phyloP scores from a whole-genome alignment of 1,284 basidiomycete genomes.

The Singerocomus rubriflavus region DNA sequence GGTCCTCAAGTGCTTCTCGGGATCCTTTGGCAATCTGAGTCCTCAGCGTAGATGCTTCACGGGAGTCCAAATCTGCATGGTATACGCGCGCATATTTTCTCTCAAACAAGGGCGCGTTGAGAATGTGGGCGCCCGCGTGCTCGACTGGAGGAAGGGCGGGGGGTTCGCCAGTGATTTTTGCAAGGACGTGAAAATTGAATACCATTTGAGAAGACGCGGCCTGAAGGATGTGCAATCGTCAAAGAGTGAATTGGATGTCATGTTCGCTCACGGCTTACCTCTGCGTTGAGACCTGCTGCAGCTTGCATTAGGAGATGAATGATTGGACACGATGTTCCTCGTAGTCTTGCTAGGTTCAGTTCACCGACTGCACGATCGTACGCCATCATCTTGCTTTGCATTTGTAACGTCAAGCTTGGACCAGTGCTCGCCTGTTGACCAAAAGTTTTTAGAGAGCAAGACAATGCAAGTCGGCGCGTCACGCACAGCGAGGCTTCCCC shows the following conservation, averaged over 20 bases:
- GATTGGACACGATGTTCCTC: conserved; percentile 72
- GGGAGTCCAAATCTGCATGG: conserved; percentile 64
- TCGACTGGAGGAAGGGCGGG: conserved; percentile 66
- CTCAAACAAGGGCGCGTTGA: conserved; percentile 70
- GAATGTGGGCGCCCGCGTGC: conserved; percentile 73
- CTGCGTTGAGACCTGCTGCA: conserved; percentile 51
- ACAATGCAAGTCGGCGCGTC: neutral
- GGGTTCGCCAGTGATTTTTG: conserved; percentile 69
- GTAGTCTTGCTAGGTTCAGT: conserved; percentile 69
- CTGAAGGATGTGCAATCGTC: conserved; percentile 29
- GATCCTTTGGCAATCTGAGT: conserved; percentile 73
- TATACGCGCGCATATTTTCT: conserved; percentile 73
- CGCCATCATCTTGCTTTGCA: conserved; percentile 95
- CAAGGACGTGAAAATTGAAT: conserved; percentile 68
- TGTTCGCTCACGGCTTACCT: conserved; percentile 41
- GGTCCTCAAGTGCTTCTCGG: conserved; percentile 73
- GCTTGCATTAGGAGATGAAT: conserved; percentile 68
- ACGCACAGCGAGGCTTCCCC: conserved; percentile 52
- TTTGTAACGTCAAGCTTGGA: conserved; percentile 63
- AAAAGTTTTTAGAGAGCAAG: conserved; percentile 7
- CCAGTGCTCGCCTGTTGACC: conserved; percentile 44
- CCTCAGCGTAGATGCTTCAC: conserved; percentile 60
- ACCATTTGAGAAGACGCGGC: conserved; percentile 54
- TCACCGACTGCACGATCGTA: conserved; percentile 81
- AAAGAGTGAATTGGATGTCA: neutral